A percentile compares a stretch with the other conserved stretches of the same genome.
Evolutionary conservation across 176 grass and related monocot genomes (phyloP).

Genomic region (Aegilops umbellulata): DNA sequence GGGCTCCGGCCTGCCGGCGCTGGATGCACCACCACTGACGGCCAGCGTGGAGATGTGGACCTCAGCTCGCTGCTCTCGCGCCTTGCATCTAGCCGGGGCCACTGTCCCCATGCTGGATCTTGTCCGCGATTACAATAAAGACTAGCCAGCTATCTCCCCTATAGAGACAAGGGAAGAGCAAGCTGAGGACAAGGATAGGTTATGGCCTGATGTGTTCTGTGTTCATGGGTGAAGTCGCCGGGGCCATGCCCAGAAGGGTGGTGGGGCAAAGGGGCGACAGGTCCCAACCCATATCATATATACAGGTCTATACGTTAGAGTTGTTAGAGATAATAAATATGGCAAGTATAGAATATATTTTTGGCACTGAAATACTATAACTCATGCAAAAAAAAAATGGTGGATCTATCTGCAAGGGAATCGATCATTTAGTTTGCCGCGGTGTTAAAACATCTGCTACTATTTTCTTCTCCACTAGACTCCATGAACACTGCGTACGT

Average conservation of each 20-base stretch:
- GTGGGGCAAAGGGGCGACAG: neutral
- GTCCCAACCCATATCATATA: neutral
- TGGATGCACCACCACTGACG: neutral
- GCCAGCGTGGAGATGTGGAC: neutral
- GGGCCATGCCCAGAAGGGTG: neutral
- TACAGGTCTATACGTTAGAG: too few relatives aligned
- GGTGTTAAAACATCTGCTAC: neutral
- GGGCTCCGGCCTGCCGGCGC: too few relatives aligned
- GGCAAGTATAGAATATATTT: too few relatives aligned
- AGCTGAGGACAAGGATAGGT: neutral
- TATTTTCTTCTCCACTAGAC: neutral
- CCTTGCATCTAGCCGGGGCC: neutral
- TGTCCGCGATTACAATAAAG: neutral
- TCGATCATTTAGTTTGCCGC: neutral
- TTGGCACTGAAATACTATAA: neutral
- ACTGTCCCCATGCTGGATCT: neutral
- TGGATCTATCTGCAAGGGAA: neutral
- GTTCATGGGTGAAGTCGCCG: neutral
- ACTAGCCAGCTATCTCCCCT: neutral
- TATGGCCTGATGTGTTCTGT: neutral
- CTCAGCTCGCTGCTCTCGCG: neutral
- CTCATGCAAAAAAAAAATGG: neutral
- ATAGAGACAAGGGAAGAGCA: neutral
- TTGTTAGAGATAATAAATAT: too few relatives aligned
- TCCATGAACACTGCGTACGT: neutral